These are phyloP conservation scores for Leucocoprinus leucothites DNA, from an alignment of 768 basidiomycete species.

Conservation along the genomic window DNA sequence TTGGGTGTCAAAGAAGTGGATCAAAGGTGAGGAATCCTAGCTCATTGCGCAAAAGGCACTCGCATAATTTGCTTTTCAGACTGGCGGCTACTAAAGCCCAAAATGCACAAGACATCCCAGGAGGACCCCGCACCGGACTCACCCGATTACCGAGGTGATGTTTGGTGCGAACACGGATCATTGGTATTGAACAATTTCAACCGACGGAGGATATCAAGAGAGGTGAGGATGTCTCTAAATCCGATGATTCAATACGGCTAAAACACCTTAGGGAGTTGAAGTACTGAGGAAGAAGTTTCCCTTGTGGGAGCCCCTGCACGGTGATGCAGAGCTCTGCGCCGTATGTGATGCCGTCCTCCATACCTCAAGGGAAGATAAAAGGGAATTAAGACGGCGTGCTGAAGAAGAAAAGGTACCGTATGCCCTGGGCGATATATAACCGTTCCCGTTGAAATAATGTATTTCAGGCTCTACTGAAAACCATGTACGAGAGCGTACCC, in stretches of 20 bases:
- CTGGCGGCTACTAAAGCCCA: conserved; percentile 70
- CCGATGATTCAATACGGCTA: neutral
- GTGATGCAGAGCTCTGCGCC: conserved; percentile 50
- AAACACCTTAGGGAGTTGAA: conserved; percentile 44
- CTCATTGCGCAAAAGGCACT: conserved; percentile 1
- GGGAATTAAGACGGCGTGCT: conserved; percentile 58
- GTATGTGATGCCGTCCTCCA: conserved; percentile 59
- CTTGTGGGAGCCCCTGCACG: conserved; percentile 55
- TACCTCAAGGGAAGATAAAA: conserved; percentile 58
- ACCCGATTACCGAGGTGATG: conserved; percentile 51
- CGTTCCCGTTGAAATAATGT: neutral
- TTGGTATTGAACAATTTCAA: conserved; percentile 52
- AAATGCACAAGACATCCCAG: conserved; percentile 62
- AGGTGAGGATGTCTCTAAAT: conserved; percentile 36
- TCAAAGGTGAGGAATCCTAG: conserved; percentile 50
- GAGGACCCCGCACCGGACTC: conserved; percentile 69
- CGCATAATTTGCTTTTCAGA: conserved; percentile 38
- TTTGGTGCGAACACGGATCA: conserved; percentile 69
- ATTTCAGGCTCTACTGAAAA: conserved; percentile 56
- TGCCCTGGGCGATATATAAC: neutral
- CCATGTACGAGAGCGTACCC: conserved; percentile 56
- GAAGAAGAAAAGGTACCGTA: conserved; percentile 73
- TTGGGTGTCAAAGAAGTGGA: conserved; percentile 81
- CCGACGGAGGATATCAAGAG: conserved; percentile 59
- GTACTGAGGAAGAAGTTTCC: conserved; percentile 61